A percentile compares a stretch with the other conserved stretches of the same genome.
phyloP scores from a whole-genome alignment of 1,284 basidiomycete species.

The Xerocomus cyaneibrunnescens region DNA sequence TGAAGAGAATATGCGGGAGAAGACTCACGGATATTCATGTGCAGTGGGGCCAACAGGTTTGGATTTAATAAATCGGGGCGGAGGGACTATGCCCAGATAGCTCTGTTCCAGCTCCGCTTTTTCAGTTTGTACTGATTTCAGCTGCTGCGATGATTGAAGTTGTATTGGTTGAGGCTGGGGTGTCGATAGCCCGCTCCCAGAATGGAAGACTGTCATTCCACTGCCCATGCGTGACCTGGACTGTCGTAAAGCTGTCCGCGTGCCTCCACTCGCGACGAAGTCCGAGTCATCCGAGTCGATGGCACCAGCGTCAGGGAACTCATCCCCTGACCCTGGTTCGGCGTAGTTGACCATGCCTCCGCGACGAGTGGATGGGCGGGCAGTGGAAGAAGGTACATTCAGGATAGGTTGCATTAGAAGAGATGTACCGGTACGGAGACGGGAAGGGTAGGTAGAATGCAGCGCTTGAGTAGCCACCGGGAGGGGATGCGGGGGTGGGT shows the following conservation, averaged over 20 bases:
- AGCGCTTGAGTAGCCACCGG: slow-evolving; percentile 70
- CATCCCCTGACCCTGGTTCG: slow-evolving; percentile 82
- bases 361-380: slow-evolving; percentile 53
- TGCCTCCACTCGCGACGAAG: slow-evolving; percentile 53
- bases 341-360: slow-evolving; percentile 82
- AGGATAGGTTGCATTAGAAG: slow-evolving; percentile 90
- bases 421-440: slow-evolving; percentile 90
- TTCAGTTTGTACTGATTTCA: slow-evolving; percentile 34
- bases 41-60: slow-evolving; percentile 57
- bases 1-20: slow-evolving; percentile 15
- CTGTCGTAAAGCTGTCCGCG: slow-evolving; percentile 45
- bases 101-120: slow-evolving; percentile 76
- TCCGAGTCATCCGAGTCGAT: slow-evolving; percentile 77
- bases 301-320: slow-evolving; percentile 74
- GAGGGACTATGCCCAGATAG: slow-evolving; percentile 86
- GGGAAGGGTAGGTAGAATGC: slow-evolving; percentile 84
- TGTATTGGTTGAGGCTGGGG: slow-evolving; percentile 33
- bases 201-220: slow-evolving; percentile 39
- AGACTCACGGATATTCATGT: slow-evolving; percentile 69
- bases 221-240: slow-evolving; percentile 38
- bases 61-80: slow-evolving; percentile 73
- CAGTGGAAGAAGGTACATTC: slow-evolving; percentile 37
- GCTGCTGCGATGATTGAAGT: slow-evolving; percentile 28
- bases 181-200: slow-evolving; percentile 33
- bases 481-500: slow-evolving; percentile 53